These are phyloP conservation scores for Leucocoprinus birnbaumii DNA, from an alignment of 768 basidiomycete species.

Conservation along the genomic window DNA sequence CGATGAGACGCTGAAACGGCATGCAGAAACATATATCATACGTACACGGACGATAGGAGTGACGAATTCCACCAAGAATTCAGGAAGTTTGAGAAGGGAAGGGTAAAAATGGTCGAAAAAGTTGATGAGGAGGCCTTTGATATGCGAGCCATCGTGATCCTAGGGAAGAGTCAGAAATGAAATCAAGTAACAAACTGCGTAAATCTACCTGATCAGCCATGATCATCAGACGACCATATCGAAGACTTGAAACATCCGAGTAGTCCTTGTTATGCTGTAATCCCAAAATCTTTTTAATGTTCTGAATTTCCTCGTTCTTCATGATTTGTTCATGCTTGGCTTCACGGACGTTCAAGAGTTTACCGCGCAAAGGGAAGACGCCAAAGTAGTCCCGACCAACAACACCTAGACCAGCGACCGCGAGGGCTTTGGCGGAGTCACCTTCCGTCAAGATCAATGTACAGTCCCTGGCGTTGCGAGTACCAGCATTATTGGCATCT, in stretches of 20 bases:
- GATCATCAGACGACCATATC: conserved; percentile 96
- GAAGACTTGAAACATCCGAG: conserved; percentile 56
- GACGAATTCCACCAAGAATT: conserved; percentile 96
- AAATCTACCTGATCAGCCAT: conserved; percentile 95
- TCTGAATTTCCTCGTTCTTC: conserved; percentile 97
- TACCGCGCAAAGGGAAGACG: conserved; percentile 96
- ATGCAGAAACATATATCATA: conserved; percentile 5
- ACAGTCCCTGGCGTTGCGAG: conserved; percentile 73
- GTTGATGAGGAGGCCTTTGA: conserved; percentile 99
- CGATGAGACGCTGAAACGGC: not conserved
- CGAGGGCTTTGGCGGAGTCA: conserved; percentile 97
- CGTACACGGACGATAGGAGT: conserved; percentile 95
- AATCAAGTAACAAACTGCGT: not conserved
- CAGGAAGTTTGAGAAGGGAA: conserved; percentile 84
- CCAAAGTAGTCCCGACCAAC: conserved; percentile 97
- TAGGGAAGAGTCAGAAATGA: conserved; percentile 24
- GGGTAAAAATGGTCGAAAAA: conserved; percentile 97
- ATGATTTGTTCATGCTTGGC: conserved; percentile 94
- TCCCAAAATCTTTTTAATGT: conserved; percentile 98
- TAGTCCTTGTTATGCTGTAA: conserved; percentile 94
- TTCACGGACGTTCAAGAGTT: conserved; percentile 95
- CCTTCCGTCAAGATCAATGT: conserved; percentile 98
- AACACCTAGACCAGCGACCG: conserved; percentile 90
- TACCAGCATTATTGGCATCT: conserved; percentile 97
- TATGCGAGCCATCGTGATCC: conserved; percentile 99